These are phyloP conservation scores for Pythium oligandrum DNA, from an alignment of 352 stramenopile species.

Conservation along the genomic window DNA sequence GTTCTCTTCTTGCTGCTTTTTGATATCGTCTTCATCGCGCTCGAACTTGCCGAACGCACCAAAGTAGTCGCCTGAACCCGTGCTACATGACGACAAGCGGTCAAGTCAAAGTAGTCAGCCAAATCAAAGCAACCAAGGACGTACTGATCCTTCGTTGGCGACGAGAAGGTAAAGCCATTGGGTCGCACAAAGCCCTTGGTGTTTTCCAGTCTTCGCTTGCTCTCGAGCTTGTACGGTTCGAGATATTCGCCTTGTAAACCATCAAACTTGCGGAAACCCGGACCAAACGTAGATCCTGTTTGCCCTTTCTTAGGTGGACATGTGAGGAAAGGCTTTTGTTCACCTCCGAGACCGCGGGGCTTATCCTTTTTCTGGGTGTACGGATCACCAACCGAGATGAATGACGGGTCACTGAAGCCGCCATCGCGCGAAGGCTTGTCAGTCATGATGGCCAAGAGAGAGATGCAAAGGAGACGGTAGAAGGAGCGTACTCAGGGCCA, in stretches of 20 bases:
- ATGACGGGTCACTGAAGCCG: conserved; percentile 71
- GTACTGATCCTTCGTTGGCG: conserved; percentile 52
- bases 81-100: conserved; percentile 19
- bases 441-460: not conserved
- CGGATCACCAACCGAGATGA: conserved; percentile 57
- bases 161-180: conserved; percentile 65
- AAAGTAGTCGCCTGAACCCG: conserved; percentile 64
- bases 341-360: conserved; percentile 44
- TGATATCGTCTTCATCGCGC: conserved; percentile 56
- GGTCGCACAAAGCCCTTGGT: conserved; percentile 65
- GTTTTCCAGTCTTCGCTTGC: conserved; percentile 62
- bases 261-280: conserved; percentile 59
- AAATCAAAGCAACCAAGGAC: conserved; percentile 1
- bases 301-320: conserved; percentile 63
- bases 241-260: conserved; percentile 51
- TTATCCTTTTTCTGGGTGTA: conserved; percentile 41
- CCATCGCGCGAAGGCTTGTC: conserved; percentile 58
- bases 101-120: not conserved
- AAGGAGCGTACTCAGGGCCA: too few species aligned
- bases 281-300: conserved; percentile 54
- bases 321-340: conserved; percentile 71
- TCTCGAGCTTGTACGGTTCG: conserved; percentile 69
- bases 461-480: too few species aligned
- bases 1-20: conserved; percentile 43
- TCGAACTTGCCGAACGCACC: conserved; percentile 63